These are phyloP conservation scores for Mimosa pudica DNA, from an alignment of 306 rosid species.

Conservation along the genomic window DNA sequence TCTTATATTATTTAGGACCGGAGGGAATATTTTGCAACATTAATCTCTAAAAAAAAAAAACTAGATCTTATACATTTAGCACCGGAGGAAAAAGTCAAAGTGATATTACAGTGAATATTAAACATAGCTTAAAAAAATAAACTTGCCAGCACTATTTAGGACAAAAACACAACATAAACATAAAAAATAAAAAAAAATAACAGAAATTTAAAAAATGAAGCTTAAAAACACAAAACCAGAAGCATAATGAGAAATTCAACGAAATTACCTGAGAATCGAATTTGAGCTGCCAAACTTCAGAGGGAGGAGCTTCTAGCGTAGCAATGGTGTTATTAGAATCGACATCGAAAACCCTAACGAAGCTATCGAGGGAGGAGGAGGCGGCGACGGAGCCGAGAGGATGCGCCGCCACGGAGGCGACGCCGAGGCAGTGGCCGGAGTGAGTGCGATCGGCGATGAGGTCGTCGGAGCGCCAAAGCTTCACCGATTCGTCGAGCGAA, in stretches of 20 bases:
- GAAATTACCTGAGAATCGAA: constrained; percentile 77
- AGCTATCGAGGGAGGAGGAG: constrained; percentile 95
- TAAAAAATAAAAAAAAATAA: too few species aligned
- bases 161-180: too few species aligned
- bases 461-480: constrained; percentile 77
- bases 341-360: constrained; percentile 83
- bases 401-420: constrained; percentile 90
- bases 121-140: too few species aligned
- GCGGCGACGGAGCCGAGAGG: constrained; percentile 89
- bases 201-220: too few species aligned
- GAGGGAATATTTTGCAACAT: too few species aligned
- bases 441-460: constrained; percentile 71
- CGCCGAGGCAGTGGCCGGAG: constrained; percentile 96
- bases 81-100: too few species aligned
- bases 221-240: too few species aligned
- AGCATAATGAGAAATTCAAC: background rate
- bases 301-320: constrained; percentile 94
- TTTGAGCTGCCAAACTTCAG: constrained; percentile 97
- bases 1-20: too few species aligned
- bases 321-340: constrained; percentile 86
- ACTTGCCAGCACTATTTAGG: too few species aligned
- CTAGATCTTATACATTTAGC: too few species aligned
- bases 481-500: constrained; percentile 18
- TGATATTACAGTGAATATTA: too few species aligned
- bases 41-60: too few species aligned